A percentile compares a stretch with the other conserved stretches of the same genome.
Evolutionary conservation across 352 stramenopile species (phyloP).

Genomic region (Globisporangium heterothallicum): DNA sequence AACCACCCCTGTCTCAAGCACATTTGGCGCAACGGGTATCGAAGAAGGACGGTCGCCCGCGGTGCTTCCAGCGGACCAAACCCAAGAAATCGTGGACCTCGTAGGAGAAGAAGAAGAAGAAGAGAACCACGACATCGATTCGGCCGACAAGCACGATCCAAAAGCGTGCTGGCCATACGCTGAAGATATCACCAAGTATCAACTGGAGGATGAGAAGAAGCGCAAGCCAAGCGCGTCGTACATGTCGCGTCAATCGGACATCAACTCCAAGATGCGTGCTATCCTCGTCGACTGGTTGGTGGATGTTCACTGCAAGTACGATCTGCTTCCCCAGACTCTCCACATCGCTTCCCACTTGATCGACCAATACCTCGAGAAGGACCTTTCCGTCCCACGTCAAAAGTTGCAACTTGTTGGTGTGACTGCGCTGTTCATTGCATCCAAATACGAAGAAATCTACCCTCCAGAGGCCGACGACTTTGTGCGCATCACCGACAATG

Average conservation of each 20-base stretch:
- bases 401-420: slow-evolving; percentile 95
- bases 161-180: slow-evolving; percentile 75
- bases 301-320: slow-evolving; percentile 84
- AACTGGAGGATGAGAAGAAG: slow-evolving; percentile 64
- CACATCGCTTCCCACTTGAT: slow-evolving; percentile 84
- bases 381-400: slow-evolving; percentile 62
- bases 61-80: slow-evolving; percentile 9
- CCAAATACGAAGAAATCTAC: slow-evolving; percentile 99
- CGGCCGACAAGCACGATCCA: slow-evolving; percentile 58
- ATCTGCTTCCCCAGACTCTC: slow-evolving; percentile 68
- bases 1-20: slow-evolving; percentile 29
- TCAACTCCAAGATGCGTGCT: slow-evolving; percentile 99
- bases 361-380: slow-evolving; percentile 74
- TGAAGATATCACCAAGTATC: slow-evolving; percentile 78
- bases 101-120: slow-evolving; percentile 16
- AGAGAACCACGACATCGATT: slow-evolving; percentile 66
- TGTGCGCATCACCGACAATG: slow-evolving; percentile 96
- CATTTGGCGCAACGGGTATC: slow-evolving; percentile 31
- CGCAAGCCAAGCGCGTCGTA: slow-evolving; percentile 60
- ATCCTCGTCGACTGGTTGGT: slow-evolving; percentile 99
- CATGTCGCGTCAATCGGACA: slow-evolving; percentile 91
- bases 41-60: slow-evolving; percentile 24
- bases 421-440: slow-evolving; percentile 94
- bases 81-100: slow-evolving; percentile 11
- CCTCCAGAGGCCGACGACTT: slow-evolving; percentile 91